Evolutionary conservation across 2,329 filamentous ascomycete genomes (phyloP).

Genomic region (Paecilomyces fulvus): DNA sequence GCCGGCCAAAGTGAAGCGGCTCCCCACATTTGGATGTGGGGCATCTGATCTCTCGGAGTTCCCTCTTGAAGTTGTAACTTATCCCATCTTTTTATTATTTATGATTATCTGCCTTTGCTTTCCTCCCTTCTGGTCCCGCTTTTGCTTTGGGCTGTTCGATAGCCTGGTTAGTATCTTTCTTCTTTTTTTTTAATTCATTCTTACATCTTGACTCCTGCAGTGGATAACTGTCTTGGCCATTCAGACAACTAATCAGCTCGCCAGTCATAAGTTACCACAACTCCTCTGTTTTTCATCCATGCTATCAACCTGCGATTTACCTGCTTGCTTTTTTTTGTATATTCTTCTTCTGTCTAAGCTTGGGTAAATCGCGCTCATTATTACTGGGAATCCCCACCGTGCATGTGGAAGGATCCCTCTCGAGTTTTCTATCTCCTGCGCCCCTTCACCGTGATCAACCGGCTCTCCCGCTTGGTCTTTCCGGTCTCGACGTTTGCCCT

Average conservation of each 20-base stretch:
- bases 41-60: background rate
- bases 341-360: background rate
- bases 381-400: background rate
- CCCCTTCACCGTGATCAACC: background rate
- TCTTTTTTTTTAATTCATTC: background rate
- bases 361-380: background rate
- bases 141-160: background rate
- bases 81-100: background rate
- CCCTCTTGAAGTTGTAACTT: slow-evolving; percentile 1
- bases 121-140: background rate
- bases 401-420: background rate
- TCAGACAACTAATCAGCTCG: background rate
- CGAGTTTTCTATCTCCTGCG: background rate
- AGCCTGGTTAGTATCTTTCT: background rate
- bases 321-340: background rate
- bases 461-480: background rate
- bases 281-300: background rate
- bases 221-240: background rate
- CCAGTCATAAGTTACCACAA: background rate
- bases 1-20: slow-evolving; percentile 7
- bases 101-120: background rate
- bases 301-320: background rate
- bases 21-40: background rate
- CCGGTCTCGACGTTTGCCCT: background rate
- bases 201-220: background rate